Conservation (phyloP, 2,329 filamentous ascomycete genomes). For the Fusarium sterilihyphosum region DNA sequence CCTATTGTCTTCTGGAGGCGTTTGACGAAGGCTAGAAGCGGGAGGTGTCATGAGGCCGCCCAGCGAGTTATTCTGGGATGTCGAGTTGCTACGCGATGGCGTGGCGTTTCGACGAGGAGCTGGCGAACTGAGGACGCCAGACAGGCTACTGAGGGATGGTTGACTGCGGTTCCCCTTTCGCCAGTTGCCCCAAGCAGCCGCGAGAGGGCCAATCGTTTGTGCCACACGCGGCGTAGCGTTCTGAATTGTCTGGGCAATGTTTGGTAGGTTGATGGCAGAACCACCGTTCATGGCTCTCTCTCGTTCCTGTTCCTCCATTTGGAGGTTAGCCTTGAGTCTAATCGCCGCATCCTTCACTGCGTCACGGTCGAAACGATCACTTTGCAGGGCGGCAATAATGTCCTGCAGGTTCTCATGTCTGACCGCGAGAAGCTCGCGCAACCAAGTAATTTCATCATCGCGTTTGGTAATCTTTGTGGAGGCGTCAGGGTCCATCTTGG, state of each 20-base stretch:
- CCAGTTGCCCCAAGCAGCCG: conserved; percentile 99
- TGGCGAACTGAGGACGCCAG: conserved; percentile 58
- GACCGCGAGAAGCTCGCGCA: conserved; percentile 91
- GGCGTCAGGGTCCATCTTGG: conserved; percentile 78
- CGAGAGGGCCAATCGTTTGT: conserved; percentile 77
- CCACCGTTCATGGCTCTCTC: conserved; percentile 82
- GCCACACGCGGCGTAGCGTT: conserved; percentile 85
- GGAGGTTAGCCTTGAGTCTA: conserved; percentile 89
- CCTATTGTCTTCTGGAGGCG: conserved; percentile 55
- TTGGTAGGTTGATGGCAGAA: conserved; percentile 74
- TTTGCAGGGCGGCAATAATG: conserved; percentile 82
- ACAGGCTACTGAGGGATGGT: conserved; percentile 58
- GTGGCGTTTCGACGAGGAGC: conserved; percentile 58
- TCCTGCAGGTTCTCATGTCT: conserved; percentile 92
- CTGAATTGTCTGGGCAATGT: conserved; percentile 80
- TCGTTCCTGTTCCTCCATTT: conserved; percentile 97
- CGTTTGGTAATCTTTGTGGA: conserved; percentile 86
- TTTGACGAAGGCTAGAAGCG: conserved; percentile 74
- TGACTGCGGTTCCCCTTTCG: conserved; percentile 74
- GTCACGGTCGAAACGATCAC: conserved; percentile 79
- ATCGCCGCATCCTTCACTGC: conserved; percentile 90
- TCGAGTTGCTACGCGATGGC: conserved; percentile 66
- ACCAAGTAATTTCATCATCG: conserved; percentile 93
- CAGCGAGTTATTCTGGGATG: conserved; percentile 69
- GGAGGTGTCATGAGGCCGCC: conserved; percentile 92